phyloP scores from a whole-genome alignment of 768 basidiomycete genomes.

The Floccularia luteovirens region DNA sequence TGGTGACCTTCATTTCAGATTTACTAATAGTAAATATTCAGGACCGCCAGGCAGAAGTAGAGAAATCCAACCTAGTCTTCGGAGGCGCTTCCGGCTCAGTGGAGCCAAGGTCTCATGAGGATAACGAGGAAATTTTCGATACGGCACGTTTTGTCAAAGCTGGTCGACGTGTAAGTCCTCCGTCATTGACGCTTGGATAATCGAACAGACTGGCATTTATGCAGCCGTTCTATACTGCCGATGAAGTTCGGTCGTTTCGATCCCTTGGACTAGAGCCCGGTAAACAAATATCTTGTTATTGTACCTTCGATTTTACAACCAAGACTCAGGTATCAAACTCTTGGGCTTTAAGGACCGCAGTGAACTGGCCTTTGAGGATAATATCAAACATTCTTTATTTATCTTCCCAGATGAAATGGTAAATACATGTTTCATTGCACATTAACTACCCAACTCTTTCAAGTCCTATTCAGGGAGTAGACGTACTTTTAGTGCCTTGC shows the following conservation, averaged over 20 bases:
- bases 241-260: slow-evolving; percentile 76
- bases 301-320: neutral
- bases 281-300: neutral
- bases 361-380: slow-evolving; percentile 78
- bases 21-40: no score
- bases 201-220: slow-evolving; percentile 5
- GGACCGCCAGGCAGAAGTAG: slow-evolving; percentile 39
- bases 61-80: slow-evolving; percentile 36
- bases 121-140: slow-evolving; percentile 31
- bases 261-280: slow-evolving; percentile 72
- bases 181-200: neutral
- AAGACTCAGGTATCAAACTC: slow-evolving; percentile 66
- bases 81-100: slow-evolving; percentile 31
- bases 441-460: slow-evolving; percentile 6
- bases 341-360: slow-evolving; percentile 82
- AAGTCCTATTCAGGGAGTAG: slow-evolving; percentile 85
- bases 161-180: slow-evolving; percentile 41
- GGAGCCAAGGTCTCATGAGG: slow-evolving; percentile 25
- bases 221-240: slow-evolving; percentile 80
- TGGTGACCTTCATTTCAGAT: no score
- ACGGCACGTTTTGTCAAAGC: slow-evolving; percentile 36
- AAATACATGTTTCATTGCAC: slow-evolving; percentile 10
- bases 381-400: slow-evolving; percentile 86
- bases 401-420: slow-evolving; percentile 91
- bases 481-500: slow-evolving; percentile 82